Evolutionary conservation across 2,329 filamentous ascomycete species (phyloP).

Genomic region (Colletotrichum caudatum): DNA sequence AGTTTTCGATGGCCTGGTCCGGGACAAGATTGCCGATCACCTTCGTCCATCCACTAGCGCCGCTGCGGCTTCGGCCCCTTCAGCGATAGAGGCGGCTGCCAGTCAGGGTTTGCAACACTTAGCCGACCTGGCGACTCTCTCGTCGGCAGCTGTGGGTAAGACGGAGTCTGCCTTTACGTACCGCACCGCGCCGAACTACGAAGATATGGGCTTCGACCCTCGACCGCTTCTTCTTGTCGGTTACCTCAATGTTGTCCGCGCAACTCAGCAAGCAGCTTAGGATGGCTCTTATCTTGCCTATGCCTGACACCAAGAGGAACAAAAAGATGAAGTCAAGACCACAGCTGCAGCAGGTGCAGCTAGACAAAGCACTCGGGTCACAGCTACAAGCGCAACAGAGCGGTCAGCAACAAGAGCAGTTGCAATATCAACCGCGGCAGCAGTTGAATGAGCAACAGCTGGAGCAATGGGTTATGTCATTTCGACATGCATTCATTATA

Average conservation of each 20-base stretch:
- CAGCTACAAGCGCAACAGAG: not conserved
- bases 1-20: slow-evolving; percentile 67
- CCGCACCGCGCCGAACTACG: slow-evolving; percentile 50
- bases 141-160: slow-evolving; percentile 42
- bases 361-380: not conserved
- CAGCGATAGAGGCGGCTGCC: slow-evolving; percentile 55
- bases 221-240: slow-evolving; percentile 53
- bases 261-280: slow-evolving; percentile 36
- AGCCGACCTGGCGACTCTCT: slow-evolving; percentile 64
- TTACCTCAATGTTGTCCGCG: slow-evolving; percentile 50
- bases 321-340: not conserved
- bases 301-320: slow-evolving; percentile 1
- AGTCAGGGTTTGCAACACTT: slow-evolving; percentile 71
- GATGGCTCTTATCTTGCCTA: slow-evolving; percentile 5
- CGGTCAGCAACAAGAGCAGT: not conserved
- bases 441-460: not conserved
- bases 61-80: slow-evolving; percentile 50
- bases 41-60: slow-evolving; percentile 47
- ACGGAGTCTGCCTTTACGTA: slow-evolving; percentile 44
- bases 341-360: not conserved
- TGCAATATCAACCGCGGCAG: not conserved
- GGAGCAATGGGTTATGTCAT: slow-evolving; percentile 2
- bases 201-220: slow-evolving; percentile 58
- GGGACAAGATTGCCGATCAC: slow-evolving; percentile 63
- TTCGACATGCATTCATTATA: not conserved